A percentile compares a stretch with the other conserved stretches of the same genome.
phyloP scores from a whole-genome alignment of 805 yeast species.

The Candida taoyuanica region DNA sequence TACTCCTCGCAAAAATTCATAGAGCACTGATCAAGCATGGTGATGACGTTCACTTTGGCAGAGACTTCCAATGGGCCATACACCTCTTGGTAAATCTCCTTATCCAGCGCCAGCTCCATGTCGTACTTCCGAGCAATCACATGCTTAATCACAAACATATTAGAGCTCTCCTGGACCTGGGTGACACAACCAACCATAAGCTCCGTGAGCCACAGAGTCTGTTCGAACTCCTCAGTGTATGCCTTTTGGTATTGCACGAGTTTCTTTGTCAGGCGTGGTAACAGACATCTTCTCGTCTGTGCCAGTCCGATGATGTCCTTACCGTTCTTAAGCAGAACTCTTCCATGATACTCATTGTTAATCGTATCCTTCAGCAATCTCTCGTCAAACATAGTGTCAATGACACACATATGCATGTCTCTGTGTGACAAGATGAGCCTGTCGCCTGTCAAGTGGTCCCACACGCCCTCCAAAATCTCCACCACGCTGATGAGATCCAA shows the following conservation, averaged over 20 bases:
- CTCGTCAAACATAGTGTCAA: slow-evolving; percentile 45
- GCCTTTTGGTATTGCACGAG: slow-evolving; percentile 41
- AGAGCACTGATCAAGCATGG: slow-evolving; percentile 37
- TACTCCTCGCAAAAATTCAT: slow-evolving; percentile 21
- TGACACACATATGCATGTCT: slow-evolving; percentile 52
- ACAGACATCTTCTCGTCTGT: slow-evolving; percentile 59
- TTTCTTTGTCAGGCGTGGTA: slow-evolving; percentile 52
- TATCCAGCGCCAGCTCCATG: slow-evolving; percentile 32
- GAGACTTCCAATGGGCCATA: slow-evolving; percentile 60
- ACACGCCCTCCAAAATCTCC: slow-evolving; percentile 39
- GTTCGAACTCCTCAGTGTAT: slow-evolving; percentile 33
- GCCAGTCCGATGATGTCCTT: slow-evolving; percentile 43
- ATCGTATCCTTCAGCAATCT: slow-evolving; percentile 36
- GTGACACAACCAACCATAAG: slow-evolving; percentile 43
- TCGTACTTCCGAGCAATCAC: slow-evolving; percentile 53
- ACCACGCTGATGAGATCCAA: slow-evolving; percentile 27
- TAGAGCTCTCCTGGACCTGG: slow-evolving; percentile 49
- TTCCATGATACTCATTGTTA: slow-evolving; percentile 26
- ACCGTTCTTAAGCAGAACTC: slow-evolving; percentile 30
- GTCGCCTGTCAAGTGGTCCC: slow-evolving; percentile 55
- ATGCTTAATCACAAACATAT: slow-evolving; percentile 55
- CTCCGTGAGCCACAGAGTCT: slow-evolving; percentile 45
- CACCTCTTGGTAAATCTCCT: slow-evolving; percentile 37
- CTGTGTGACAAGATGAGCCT: slow-evolving; percentile 64
- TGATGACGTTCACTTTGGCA: slow-evolving; percentile 45